Evolutionary conservation across 2,329 filamentous ascomycete genomes (phyloP).

Genomic region (Pseudogymnoascus sp.): DNA sequence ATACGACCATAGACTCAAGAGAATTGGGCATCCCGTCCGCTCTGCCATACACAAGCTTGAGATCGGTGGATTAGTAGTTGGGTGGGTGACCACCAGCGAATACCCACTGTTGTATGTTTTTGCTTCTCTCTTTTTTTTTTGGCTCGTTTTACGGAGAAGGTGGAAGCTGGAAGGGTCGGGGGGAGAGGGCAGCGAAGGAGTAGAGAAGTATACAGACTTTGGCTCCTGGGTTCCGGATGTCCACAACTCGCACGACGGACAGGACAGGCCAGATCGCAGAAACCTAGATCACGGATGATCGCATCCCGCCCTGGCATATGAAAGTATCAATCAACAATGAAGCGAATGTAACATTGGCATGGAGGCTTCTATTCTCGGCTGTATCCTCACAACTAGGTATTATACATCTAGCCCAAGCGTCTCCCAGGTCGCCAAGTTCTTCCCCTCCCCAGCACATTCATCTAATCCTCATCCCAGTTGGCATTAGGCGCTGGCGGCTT

Average conservation of each 20-base stretch:
- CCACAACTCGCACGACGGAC: neutral
- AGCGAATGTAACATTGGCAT: neutral
- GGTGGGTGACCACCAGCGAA: too few species aligned
- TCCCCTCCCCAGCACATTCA: conserved; percentile 9
- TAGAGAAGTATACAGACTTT: neutral
- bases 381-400: conserved; percentile 16
- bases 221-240: neutral
- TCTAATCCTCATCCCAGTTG: conserved; percentile 34
- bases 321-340: neutral
- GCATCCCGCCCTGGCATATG: neutral
- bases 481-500: conserved; percentile 95
- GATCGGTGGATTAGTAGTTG: too few species aligned
- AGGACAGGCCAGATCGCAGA: neutral
- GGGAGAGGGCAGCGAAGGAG: too few species aligned
- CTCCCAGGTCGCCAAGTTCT: conserved; percentile 14
- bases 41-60: too few species aligned
- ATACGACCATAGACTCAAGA: too few species aligned
- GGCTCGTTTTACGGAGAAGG: too few species aligned
- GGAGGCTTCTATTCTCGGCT: neutral
- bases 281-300: neutral
- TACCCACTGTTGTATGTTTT: too few species aligned
- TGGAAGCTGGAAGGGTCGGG: too few species aligned
- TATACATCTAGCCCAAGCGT: conserved; percentile 23
- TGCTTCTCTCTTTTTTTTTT: too few species aligned
- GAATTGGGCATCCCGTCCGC: too few species aligned